phyloP scores from a whole-genome alignment of 129 eudicot species.

The Pseudognaphalium luteoalbum region DNA sequence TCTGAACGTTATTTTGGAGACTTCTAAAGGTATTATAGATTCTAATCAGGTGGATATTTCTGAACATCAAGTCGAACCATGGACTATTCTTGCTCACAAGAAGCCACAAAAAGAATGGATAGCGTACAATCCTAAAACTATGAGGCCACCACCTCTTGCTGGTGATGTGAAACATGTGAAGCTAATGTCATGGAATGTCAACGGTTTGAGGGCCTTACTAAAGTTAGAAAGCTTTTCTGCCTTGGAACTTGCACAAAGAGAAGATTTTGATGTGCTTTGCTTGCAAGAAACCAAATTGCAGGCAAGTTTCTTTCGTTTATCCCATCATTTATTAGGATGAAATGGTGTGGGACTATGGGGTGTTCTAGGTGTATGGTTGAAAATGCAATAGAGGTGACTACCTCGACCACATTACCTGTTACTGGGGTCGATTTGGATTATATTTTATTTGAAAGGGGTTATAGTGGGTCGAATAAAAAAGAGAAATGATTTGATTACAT shows the following conservation, averaged over 20 bases:
- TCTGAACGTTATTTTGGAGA: constrained; percentile 6
- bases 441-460: neutral
- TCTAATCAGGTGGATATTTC: constrained; percentile 33
- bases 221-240: constrained; percentile 69
- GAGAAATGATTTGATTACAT: too few relatives aligned
- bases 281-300: constrained; percentile 97
- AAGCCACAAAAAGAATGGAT: constrained; percentile 94
- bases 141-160: constrained; percentile 78
- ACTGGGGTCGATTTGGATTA: neutral
- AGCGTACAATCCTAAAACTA: constrained; percentile 77
- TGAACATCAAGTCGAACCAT: constrained; percentile 61
- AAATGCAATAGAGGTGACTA: neutral
- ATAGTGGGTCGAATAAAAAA: neutral
- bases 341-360: neutral
- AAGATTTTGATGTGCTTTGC: constrained; percentile 89
- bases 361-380: neutral
- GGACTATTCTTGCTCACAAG: constrained; percentile 93
- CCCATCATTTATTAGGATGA: neutral
- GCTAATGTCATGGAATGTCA: constrained; percentile 96
- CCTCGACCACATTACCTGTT: neutral
- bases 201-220: constrained; percentile 85
- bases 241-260: constrained; percentile 79
- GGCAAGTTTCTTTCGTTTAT: constrained; percentile 39
- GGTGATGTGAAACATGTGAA: constrained; percentile 56
- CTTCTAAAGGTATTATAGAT: constrained; percentile 29